phyloP scores from a whole-genome alignment of 1,139 yeast genomes.

The Blastobotrys malaysiensis region DNA sequence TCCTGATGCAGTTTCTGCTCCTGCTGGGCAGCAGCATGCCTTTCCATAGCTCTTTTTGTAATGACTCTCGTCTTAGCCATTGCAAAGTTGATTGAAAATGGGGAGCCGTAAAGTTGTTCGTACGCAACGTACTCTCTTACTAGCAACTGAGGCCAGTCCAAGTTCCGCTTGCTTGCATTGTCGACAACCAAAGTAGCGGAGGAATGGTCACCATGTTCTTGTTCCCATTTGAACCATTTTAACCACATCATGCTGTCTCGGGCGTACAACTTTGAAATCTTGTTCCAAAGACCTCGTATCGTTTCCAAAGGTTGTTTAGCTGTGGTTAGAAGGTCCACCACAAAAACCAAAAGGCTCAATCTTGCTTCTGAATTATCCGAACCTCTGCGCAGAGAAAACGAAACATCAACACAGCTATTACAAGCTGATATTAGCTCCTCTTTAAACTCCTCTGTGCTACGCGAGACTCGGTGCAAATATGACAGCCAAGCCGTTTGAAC shows the following conservation, averaged over 20 bases:
- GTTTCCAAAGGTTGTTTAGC: conserved; percentile 5
- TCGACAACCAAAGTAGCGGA: conserved; percentile 31
- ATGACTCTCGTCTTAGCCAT: conserved; percentile 12
- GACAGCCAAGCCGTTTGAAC: conserved; percentile 34
- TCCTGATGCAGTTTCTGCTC: neutral
- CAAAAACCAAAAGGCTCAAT: neutral
- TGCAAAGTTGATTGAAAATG: conserved; percentile 27
- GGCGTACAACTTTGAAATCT: conserved; percentile 32
- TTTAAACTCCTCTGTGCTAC: neutral
- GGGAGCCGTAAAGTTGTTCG: conserved; percentile 38
- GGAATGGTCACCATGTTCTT: conserved; percentile 26
- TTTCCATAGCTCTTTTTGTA: conserved; percentile 11
- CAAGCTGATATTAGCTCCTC: neutral
- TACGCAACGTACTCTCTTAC: conserved; percentile 44
- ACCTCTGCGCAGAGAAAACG: neutral
- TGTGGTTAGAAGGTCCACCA: conserved; percentile 7
- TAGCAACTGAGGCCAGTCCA: conserved; percentile 51
- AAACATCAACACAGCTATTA: neutral
- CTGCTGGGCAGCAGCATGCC: conserved; percentile 2
- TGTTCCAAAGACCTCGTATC: conserved; percentile 32
- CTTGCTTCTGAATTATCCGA: neutral
- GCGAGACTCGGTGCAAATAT: conserved; percentile 19
- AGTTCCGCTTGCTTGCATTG: conserved; percentile 30
- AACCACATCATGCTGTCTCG: conserved; percentile 48
- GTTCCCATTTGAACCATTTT: conserved; percentile 40